Evolutionary conservation across 176 grass and related monocot species (phyloP).

Genomic region (Aegilops longissima): DNA sequence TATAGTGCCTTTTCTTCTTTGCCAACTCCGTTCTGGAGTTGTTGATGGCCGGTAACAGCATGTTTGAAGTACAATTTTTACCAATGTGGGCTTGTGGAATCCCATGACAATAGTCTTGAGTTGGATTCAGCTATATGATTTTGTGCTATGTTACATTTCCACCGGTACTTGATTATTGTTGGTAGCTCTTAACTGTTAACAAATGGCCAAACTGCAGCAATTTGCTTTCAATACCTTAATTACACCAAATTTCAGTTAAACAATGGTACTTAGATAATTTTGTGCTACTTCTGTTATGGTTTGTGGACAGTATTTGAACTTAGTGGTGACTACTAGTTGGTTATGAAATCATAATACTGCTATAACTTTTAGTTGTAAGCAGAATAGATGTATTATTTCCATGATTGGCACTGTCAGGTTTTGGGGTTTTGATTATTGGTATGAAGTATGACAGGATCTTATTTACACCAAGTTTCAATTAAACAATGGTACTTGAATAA

Average conservation of each 20-base stretch:
- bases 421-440: background rate
- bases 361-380: background rate
- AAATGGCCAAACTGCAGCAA: background rate
- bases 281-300: background rate
- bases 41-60: background rate
- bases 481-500: background rate
- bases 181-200: background rate
- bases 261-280: background rate
- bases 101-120: background rate
- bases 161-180: background rate
- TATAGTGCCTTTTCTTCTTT: background rate
- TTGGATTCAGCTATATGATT: conserved; percentile 8
- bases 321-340: background rate
- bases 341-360: background rate
- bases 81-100: background rate
- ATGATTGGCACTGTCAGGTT: background rate
- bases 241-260: background rate
- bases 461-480: background rate
- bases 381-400: background rate
- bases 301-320: background rate
- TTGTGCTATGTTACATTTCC: background rate
- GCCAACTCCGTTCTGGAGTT: background rate
- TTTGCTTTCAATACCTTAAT: background rate
- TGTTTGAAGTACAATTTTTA: background rate
- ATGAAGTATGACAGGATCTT: background rate